Percentiles rank a stretch among this genome's conserved stretches.
Evolutionary conservation across 177 flowering plant genomes (phyloP).

Genomic region (Vitis hybrid): DNA sequence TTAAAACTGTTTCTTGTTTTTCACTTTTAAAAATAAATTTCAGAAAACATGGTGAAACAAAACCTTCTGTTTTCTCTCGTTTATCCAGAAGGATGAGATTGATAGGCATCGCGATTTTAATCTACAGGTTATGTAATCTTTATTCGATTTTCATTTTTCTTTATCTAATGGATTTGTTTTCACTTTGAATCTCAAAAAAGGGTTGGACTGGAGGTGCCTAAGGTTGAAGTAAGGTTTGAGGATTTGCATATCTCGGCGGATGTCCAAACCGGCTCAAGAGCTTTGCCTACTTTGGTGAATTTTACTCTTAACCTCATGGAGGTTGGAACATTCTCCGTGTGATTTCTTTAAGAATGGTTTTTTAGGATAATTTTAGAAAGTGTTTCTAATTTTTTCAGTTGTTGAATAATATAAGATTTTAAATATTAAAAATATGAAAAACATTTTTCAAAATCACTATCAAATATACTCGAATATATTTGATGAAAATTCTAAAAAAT

Average conservation of each 20-base stretch:
- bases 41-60: neutral
- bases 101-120: no score
- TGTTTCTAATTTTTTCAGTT: neutral
- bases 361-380: fast-evolving
- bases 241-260: constrained; percentile 52
- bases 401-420: neutral
- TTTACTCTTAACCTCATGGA: constrained; percentile 50
- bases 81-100: neutral
- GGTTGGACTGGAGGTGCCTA: constrained; percentile 74
- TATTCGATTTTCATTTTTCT: neutral
- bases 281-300: constrained; percentile 82
- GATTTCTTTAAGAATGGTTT: neutral
- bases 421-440: no score
- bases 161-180: neutral
- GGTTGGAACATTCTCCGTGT: constrained; percentile 31
- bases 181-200: constrained; percentile 30
- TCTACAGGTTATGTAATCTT: no score
- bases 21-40: neutral
- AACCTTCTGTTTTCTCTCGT: neutral
- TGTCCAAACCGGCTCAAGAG: constrained; percentile 67
- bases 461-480: no score
- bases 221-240: constrained; percentile 79
- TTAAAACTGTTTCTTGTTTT: no score
- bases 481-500: no score
- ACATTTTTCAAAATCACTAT: no score